Conservation (phyloP, 2,329 filamentous ascomycete genomes). For the Blastomyces emzantsi region DNA sequence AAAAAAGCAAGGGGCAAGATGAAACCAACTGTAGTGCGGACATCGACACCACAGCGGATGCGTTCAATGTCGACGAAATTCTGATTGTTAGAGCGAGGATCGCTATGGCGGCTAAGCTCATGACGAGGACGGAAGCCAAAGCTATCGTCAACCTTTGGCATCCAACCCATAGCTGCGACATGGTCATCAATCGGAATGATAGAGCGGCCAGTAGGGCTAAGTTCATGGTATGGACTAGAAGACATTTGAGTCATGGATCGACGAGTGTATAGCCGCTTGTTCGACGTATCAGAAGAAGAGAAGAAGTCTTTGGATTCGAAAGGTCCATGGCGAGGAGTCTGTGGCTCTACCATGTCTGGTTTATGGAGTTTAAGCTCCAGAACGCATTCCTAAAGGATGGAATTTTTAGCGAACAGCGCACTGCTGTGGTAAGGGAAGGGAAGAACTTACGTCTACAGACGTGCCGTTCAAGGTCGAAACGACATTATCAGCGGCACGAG, state of each 20-base stretch:
- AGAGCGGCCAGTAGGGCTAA: conserved; percentile 35
- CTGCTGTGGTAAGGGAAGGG: conserved; percentile 1
- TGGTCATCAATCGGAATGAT: conserved; percentile 31
- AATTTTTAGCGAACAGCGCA: background rate
- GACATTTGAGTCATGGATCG: conserved; percentile 13
- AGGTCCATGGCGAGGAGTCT: conserved; percentile 13
- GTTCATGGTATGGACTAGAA: conserved; percentile 24
- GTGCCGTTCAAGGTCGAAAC: conserved; percentile 29
- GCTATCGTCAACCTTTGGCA: conserved; percentile 24
- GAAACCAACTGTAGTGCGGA: conserved; percentile 60
- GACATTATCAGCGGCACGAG: conserved; percentile 29
- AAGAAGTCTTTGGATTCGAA: conserved; percentile 15
- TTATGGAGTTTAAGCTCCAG: conserved; percentile 25
- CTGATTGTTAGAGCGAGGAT: conserved; percentile 30
- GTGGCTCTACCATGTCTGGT: conserved; percentile 22
- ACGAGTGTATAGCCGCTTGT: conserved; percentile 16
- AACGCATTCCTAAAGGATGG: conserved; percentile 22
- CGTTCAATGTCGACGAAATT: conserved; percentile 38
- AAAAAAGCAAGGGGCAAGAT: background rate
- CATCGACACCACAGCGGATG: conserved; percentile 55
- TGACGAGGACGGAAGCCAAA: conserved; percentile 24
- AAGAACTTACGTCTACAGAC: conserved; percentile 27
- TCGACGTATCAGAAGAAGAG: conserved; percentile 16
- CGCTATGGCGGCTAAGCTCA: conserved; percentile 21
- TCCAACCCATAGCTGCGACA: conserved; percentile 26